A percentile compares a stretch with the other conserved stretches of the same genome.
phyloP scores from a whole-genome alignment of 2,329 filamentous ascomycete species.

The Venturia oleaginea region DNA sequence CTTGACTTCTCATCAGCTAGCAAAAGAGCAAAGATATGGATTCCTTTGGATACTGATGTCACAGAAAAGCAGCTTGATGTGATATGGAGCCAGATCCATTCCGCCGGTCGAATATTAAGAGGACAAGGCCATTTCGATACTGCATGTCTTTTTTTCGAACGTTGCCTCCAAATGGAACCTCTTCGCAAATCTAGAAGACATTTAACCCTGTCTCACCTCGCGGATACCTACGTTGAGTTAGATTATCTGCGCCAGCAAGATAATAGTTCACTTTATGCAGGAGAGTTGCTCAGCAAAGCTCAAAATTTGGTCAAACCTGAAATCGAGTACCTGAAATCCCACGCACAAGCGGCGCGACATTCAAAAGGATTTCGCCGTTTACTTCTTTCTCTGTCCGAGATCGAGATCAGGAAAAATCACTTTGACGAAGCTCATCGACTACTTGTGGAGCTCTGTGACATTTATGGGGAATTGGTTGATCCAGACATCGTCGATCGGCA shows the following conservation, averaged over 20 bases:
- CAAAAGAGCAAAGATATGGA: constrained; percentile 3
- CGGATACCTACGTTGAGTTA: constrained; percentile 7
- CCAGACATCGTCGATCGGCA: constrained; percentile 9
- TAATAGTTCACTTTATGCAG: neutral
- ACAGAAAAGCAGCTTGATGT: constrained; percentile 9
- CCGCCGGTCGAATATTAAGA: constrained; percentile 12
- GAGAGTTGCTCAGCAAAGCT: neutral
- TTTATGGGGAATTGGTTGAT: constrained; percentile 10
- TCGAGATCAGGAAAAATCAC: constrained; percentile 11
- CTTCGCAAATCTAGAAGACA: constrained; percentile 11
- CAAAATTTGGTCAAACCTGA: constrained; percentile 10
- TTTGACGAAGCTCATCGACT: constrained; percentile 4
- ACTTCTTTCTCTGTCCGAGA: constrained; percentile 13
- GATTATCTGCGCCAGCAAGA: constrained; percentile 7
- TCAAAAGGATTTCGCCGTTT: constrained; percentile 10
- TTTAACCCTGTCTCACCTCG: constrained; percentile 4
- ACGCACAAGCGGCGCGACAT: too few species aligned
- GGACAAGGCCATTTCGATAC: constrained; percentile 11
- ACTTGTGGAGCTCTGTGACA: constrained; percentile 7
- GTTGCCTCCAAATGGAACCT: constrained; percentile 6
- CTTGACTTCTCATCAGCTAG: too few species aligned
- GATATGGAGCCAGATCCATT: constrained; percentile 10
- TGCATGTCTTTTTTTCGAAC: constrained; percentile 10
- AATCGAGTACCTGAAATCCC: constrained; percentile 9
- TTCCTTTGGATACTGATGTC: neutral